phyloP scores from a whole-genome alignment of 106 monocot genomes.

The Ottelia alismoides region DNA sequence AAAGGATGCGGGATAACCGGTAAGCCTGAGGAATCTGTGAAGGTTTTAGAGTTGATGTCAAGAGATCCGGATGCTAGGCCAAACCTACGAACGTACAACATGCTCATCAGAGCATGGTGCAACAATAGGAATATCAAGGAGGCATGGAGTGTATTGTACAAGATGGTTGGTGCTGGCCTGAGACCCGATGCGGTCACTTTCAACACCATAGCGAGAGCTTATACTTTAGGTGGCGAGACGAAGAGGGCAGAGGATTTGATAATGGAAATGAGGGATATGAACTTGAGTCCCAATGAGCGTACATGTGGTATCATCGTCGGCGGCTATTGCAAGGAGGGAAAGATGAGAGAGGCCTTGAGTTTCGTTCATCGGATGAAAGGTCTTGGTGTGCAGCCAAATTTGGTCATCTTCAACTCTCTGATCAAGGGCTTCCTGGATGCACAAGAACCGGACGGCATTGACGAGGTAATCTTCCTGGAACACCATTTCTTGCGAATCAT shows the following conservation, averaged over 20 bases:
- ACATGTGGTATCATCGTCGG: conserved; percentile 72
- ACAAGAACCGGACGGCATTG: conserved; percentile 47
- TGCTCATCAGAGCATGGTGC: conserved; percentile 83
- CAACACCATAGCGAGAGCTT: conserved; percentile 81
- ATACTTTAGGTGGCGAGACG: conserved; percentile 66
- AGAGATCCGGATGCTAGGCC: conserved; percentile 35
- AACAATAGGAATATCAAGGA: conserved; percentile 53
- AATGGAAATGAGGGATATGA: conserved; percentile 47
- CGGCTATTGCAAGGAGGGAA: conserved; percentile 86
- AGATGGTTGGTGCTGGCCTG: conserved; percentile 55
- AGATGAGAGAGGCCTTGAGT: conserved; percentile 65
- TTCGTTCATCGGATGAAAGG: conserved; percentile 61
- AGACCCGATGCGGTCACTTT: conserved; percentile 79
- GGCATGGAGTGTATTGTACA: conserved; percentile 65
- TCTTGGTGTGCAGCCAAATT: conserved; percentile 42
- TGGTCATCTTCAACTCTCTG: conserved; percentile 69
- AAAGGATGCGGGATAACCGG: conserved; percentile 75
- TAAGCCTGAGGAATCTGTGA: conserved; percentile 60
- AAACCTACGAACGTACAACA: conserved; percentile 63
- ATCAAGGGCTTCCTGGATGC: conserved; percentile 78
- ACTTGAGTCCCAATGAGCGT: conserved; percentile 60
- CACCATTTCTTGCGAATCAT: too few relatives aligned
- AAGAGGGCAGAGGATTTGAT: conserved; percentile 65
- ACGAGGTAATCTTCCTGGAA: conserved; percentile 52
- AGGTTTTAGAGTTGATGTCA: conserved; percentile 66